phyloP scores from a whole-genome alignment of 371 early-diverging fungal species.

The Rhizomucor miehei region DNA sequence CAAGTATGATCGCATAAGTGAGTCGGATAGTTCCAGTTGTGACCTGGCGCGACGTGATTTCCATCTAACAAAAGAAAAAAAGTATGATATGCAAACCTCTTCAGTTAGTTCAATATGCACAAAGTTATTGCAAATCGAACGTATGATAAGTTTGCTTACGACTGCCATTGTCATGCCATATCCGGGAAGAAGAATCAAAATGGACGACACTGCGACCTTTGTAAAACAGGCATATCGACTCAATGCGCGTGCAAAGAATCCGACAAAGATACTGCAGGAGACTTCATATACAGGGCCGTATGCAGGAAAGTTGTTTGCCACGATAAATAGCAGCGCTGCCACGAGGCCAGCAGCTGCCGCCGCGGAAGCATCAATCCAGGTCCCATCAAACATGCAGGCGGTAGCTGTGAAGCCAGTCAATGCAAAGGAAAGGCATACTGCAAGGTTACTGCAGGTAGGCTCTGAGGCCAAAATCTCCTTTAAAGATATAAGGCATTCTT shows the following conservation, averaged over 20 bases:
- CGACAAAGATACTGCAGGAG: constrained; percentile 34
- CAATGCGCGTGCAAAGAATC: constrained; percentile 26
- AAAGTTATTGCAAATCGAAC: too few species aligned
- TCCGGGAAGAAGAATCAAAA: constrained; percentile 60
- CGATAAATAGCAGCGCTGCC: constrained; percentile 25
- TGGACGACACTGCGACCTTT: constrained; percentile 34
- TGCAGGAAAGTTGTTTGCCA: constrained; percentile 30
- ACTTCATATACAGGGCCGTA: constrained; percentile 45
- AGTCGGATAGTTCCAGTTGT: constrained; percentile 81
- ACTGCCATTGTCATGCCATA: constrained; percentile 26
- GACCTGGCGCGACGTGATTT: constrained; percentile 67
- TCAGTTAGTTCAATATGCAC: too few species aligned
- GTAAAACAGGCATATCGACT: constrained; percentile 37
- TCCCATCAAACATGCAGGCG: constrained; percentile 35
- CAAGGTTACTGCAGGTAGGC: constrained; percentile 29
- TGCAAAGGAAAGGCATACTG: constrained; percentile 18
- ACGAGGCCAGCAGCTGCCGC: constrained; percentile 27
- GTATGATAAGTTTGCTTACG: constrained; percentile 8
- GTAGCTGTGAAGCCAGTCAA: constrained; percentile 35
- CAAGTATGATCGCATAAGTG: constrained; percentile 73
- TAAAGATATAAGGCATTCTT: constrained; percentile 25
- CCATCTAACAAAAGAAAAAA: constrained; percentile 35
- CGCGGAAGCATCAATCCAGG: constrained; percentile 36
- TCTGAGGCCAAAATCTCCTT: constrained; percentile 25
- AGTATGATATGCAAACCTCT: too few species aligned